Evolutionary conservation across 345 rosid genomes (phyloP).

Genomic region (Odontarrhena argentea): DNA sequence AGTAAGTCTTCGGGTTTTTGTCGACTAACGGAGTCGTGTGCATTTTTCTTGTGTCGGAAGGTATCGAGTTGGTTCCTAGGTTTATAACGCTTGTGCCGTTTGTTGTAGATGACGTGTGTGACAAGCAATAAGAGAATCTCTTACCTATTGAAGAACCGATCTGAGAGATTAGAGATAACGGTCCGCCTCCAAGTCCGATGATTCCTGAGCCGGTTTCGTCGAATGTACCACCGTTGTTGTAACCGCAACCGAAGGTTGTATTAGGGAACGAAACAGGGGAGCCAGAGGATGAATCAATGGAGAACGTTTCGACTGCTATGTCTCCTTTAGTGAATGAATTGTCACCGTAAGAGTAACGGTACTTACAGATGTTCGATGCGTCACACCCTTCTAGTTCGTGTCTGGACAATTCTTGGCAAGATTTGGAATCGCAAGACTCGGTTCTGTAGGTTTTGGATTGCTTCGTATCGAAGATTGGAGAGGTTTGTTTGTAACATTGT

Average conservation of each 20-base stretch:
- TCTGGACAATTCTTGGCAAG: constrained; percentile 20
- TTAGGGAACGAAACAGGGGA: constrained; percentile 31
- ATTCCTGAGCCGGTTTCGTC: constrained; percentile 56
- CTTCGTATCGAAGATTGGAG: constrained; percentile 33
- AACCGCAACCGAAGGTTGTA: constrained; percentile 59
- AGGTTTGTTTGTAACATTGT: constrained; percentile 37
- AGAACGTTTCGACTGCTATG: constrained; percentile 49
- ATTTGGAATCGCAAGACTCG: constrained; percentile 24
- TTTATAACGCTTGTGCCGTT: constrained; percentile 46
- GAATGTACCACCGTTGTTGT: constrained; percentile 47
- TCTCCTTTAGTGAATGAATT: constrained; percentile 46
- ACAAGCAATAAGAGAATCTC: constrained; percentile 64
- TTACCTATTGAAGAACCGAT: constrained; percentile 40
- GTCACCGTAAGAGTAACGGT: constrained; percentile 55
- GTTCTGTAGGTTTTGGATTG: constrained; percentile 40
- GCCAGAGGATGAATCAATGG: constrained; percentile 32
- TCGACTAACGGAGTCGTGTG: constrained; percentile 49
- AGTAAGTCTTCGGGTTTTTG: constrained; percentile 46
- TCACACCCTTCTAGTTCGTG: constrained; percentile 36
- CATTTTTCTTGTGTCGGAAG: constrained; percentile 28
- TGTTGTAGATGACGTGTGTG: constrained; percentile 37
- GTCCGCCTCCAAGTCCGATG: constrained; percentile 66
- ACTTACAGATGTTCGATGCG: constrained; percentile 40
- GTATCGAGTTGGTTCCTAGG: constrained; percentile 46
- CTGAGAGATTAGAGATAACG: constrained; percentile 57